Percentiles rank a stretch among this genome's conserved stretches.
phyloP scores from a whole-genome alignment of 108 stramenopile species.

The Skeletonema potamos region DNA sequence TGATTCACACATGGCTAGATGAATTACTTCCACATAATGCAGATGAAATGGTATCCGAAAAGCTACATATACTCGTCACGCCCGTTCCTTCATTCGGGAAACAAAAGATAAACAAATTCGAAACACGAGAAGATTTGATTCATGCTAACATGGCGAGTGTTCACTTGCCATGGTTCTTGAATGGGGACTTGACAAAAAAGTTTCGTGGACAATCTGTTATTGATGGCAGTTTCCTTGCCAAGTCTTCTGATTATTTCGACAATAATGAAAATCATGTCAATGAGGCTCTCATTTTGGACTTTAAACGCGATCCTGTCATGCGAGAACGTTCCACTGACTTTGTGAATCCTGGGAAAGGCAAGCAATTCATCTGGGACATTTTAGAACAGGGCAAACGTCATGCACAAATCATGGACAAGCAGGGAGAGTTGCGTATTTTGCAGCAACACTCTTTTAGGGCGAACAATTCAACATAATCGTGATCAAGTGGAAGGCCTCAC shows the following conservation, averaged over 20 bases:
- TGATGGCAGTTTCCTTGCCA: constrained; percentile 79
- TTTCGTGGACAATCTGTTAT: constrained; percentile 64
- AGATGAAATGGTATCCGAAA: constrained; percentile 40
- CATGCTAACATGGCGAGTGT: constrained; percentile 89
- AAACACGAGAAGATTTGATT: constrained; percentile 72
- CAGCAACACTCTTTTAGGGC: background rate
- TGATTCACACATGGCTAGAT: constrained; percentile 86
- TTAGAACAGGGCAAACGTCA: constrained; percentile 66
- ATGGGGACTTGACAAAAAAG: constrained; percentile 64
- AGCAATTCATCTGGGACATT: constrained; percentile 69
- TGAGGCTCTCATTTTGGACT: constrained; percentile 61
- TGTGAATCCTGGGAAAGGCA: constrained; percentile 24
- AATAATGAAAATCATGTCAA: constrained; percentile 4
- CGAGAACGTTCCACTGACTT: constrained; percentile 50
- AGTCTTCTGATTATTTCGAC: constrained; percentile 51
- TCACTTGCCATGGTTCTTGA: constrained; percentile 90
- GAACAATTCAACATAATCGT: background rate
- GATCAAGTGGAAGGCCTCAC: too few relatives aligned
- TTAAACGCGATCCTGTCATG: constrained; percentile 65
- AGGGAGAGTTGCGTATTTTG: constrained; percentile 51
- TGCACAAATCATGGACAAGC: constrained; percentile 60
- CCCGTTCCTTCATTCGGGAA: constrained; percentile 70
- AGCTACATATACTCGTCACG: constrained; percentile 64
- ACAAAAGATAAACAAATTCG: constrained; percentile 58
- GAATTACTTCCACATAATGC: constrained; percentile 71